phyloP scores from a whole-genome alignment of 1,284 basidiomycete genomes.

The Fomitiporia mediterranea region DNA sequence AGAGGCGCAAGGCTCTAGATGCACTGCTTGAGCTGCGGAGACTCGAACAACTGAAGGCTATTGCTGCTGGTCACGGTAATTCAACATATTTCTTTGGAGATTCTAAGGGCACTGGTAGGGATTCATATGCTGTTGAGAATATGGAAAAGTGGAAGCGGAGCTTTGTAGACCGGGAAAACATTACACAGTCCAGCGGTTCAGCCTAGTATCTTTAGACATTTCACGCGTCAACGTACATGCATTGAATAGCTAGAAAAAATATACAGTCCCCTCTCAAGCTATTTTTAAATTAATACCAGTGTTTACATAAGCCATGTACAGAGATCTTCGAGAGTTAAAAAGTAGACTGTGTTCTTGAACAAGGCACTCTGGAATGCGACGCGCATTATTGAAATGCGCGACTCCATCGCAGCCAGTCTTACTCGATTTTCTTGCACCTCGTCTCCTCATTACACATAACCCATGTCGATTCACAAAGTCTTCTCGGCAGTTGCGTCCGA shows the following conservation, averaged over 20 bases:
- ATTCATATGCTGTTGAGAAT: conserved; percentile 43
- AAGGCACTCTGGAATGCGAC: not conserved
- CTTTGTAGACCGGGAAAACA: not conserved
- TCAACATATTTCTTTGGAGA: conserved; percentile 54
- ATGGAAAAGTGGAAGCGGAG: conserved; percentile 32
- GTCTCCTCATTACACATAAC: not conserved
- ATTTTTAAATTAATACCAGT: not conserved
- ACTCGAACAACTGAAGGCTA: conserved; percentile 47
- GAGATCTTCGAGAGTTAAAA: not conserved
- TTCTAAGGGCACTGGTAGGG: conserved; percentile 34
- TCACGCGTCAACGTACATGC: too few species aligned
- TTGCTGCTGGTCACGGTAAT: conserved; percentile 43
- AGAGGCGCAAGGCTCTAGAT: conserved; percentile 35
- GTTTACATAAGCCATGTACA: not conserved
- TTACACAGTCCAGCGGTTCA: not conserved
- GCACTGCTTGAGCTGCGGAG: conserved; percentile 42
- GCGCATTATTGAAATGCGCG: not conserved
- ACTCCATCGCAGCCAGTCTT: not conserved
- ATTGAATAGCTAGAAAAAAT: too few species aligned
- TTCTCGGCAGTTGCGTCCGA: not conserved
- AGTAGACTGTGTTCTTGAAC: not conserved
- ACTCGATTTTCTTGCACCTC: conserved; percentile 18
- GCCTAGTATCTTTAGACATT: not conserved
- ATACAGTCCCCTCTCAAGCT: conserved; percentile 12
- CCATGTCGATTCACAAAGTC: not conserved